A percentile compares a stretch with the other conserved stretches of the same genome.
phyloP scores from a whole-genome alignment of 2,329 filamentous ascomycete genomes.

The Aspergillus sp. region DNA sequence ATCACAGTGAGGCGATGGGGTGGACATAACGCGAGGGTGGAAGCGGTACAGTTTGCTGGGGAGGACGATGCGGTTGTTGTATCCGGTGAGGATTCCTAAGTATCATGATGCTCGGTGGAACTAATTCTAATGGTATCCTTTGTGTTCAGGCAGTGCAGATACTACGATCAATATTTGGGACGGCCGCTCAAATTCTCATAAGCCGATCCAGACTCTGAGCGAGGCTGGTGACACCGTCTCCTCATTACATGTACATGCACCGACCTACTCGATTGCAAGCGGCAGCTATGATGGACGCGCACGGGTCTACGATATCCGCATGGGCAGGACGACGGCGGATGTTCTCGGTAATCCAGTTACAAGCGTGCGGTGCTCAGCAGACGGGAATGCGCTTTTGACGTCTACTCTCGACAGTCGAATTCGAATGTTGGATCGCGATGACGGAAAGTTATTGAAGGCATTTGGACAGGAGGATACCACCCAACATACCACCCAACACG shows the following conservation, averaged over 20 bases:
- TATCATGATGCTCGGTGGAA: too few species aligned
- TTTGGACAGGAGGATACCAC: constrained; percentile 54
- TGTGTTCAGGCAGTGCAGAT: constrained; percentile 40
- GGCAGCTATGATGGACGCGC: constrained; percentile 85
- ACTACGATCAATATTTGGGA: constrained; percentile 46
- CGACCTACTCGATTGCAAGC: constrained; percentile 57
- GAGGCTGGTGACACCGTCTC: constrained; percentile 45
- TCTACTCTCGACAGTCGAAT: constrained; percentile 74
- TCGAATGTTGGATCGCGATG: constrained; percentile 75
- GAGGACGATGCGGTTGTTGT: constrained; percentile 71
- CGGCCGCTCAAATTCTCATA: constrained; percentile 39
- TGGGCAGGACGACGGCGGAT: constrained; percentile 69
- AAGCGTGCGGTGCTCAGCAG: constrained; percentile 67
- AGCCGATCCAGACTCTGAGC: constrained; percentile 43
- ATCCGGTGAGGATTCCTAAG: constrained; percentile 45
- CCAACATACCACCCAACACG: too few species aligned
- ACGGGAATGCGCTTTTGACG: constrained; percentile 73
- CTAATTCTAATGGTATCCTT: background rate
- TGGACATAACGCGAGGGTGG: constrained; percentile 72
- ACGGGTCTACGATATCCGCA: constrained; percentile 77
- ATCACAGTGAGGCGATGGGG: constrained; percentile 72
- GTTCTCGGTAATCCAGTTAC: constrained; percentile 70
- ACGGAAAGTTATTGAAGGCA: constrained; percentile 70
- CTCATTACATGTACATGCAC: constrained; percentile 38
- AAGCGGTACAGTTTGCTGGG: constrained; percentile 76